Percentiles rank a stretch among this genome's conserved stretches.
Evolutionary conservation across 306 rosid species (phyloP).

Genomic region (Trichosanthes cucumerina): DNA sequence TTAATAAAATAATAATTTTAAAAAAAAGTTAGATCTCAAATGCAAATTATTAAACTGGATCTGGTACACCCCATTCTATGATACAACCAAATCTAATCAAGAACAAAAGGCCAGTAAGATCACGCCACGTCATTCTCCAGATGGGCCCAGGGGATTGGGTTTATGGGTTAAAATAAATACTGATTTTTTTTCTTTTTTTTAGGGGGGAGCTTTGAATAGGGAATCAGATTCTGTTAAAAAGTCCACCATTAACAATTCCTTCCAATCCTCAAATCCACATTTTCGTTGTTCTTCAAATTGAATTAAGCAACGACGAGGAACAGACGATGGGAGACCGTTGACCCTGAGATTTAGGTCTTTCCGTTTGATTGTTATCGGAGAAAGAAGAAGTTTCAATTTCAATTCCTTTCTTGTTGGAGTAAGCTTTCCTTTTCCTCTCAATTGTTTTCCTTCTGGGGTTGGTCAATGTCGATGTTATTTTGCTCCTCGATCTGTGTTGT

Average conservation of each 20-base stretch:
- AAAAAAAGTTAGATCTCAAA: no score
- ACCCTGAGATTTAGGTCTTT: constrained; percentile 48
- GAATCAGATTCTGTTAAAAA: not conserved
- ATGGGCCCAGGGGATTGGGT: not conserved
- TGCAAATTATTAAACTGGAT: no score
- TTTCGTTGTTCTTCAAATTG: not conserved
- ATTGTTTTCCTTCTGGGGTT: not conserved
- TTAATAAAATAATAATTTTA: no score
- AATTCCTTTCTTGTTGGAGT: constrained; percentile 9
- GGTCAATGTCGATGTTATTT: not conserved
- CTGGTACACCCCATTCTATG: no score
- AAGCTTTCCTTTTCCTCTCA: constrained; percentile 16
- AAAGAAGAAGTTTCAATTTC: not conserved
- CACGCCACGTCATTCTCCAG: not conserved
- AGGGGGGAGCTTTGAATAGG: not conserved
- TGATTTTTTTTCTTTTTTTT: not conserved
- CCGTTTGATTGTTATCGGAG: not conserved
- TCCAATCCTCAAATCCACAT: not conserved
- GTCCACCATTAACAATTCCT: not conserved
- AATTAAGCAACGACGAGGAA: not conserved
- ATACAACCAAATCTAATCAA: not conserved
- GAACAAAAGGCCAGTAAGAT: not conserved
- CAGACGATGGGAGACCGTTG: constrained; percentile 21
- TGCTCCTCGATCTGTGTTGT: not conserved
- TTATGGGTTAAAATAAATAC: not conserved